phyloP scores from a whole-genome alignment of 1,139 yeast species.

The Meyerozyma guilliermondii region DNA sequence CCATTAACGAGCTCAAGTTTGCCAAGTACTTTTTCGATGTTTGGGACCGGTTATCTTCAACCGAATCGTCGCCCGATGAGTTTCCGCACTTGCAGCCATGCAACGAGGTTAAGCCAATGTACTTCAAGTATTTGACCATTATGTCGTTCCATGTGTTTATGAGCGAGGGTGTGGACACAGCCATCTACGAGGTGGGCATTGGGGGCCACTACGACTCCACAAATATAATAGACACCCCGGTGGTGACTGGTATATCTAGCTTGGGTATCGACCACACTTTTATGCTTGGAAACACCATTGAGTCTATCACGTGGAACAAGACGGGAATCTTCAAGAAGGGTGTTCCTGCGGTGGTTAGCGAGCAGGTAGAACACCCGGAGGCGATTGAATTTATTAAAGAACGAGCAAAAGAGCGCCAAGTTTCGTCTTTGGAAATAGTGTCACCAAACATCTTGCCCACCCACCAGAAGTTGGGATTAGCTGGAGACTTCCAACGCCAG shows the following conservation, averaged over 20 bases:
- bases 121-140: conserved; percentile 85
- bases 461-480: conserved; percentile 61
- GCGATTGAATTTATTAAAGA: conserved; percentile 49
- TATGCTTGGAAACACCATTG: conserved; percentile 84
- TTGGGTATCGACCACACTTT: conserved; percentile 91
- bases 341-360: conserved; percentile 61
- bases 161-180: conserved; percentile 84
- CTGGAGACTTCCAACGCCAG: conserved; percentile 77
- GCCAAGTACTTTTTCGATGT: conserved; percentile 90
- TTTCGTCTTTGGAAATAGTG: conserved; percentile 49
- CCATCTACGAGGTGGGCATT: conserved; percentile 95
- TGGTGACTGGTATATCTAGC: conserved; percentile 80
- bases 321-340: conserved; percentile 82
- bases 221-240: conserved; percentile 73
- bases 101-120: conserved; percentile 77
- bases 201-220: conserved; percentile 98
- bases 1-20: conserved; percentile 74
- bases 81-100: conserved; percentile 71
- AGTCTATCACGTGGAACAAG: conserved; percentile 93
- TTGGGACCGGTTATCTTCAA: conserved; percentile 71
- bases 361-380: conserved; percentile 48
- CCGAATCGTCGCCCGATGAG: conserved; percentile 48
- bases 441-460: conserved; percentile 20
- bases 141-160: conserved; percentile 87
- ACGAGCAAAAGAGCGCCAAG: conserved; percentile 63